Base-by-base conservation (phyloP, 768 basidiomycete species). In the Mycena vulgaris region DNA sequence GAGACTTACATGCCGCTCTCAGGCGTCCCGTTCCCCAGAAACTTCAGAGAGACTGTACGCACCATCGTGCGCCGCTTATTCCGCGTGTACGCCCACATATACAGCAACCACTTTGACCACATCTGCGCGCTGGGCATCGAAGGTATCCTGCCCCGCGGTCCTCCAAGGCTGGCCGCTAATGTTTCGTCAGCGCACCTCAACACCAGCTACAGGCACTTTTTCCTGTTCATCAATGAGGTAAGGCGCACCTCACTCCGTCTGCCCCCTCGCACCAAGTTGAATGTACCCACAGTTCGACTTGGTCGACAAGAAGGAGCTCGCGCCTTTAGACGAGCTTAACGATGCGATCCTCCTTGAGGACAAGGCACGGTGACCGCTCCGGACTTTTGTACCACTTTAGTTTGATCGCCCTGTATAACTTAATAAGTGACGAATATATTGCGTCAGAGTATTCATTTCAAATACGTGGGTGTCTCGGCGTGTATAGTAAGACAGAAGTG, bases 71-170 rank as follows among this genome's bases (percentile, higher is more conserved):
- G 98, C 51, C 89, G 98, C 30, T 81, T 99, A 63, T 99, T 99
- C 88, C 89, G 98, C 21, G 94, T 99, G 47, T 99, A 99, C 79
- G 98, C 96, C 23, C 98, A 99, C 80, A 92, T 99, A 77, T 99
- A 99, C 85, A 97, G 96, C 86, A 97, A 96, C 74, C 98, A 99
- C 81, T 99, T 99, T 80, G 98, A 99, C 76, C 97, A 99, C 76
- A 95, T 99, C 68, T 99, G 97, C 80, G 98, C 98, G 17, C 83
- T 99, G 52, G 97, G 97, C 7, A 98, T 99, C 60, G 98, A 99
- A 89, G 97, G 97, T 97, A 69, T 45, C 84, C 77, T 37, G 58
- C 8, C 17, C 40, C 45, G 21, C 25, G 35, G 45, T 40, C 19
- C 42, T 45, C 2, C 45, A 8, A 5, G 45, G 27, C n/a, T 25